Percentiles rank a stretch among this genome's conserved stretches.
These are phyloP conservation scores for Candida buenavistaensis DNA, from an alignment of 1,139 yeast genomes.

Conservation along the genomic window DNA sequence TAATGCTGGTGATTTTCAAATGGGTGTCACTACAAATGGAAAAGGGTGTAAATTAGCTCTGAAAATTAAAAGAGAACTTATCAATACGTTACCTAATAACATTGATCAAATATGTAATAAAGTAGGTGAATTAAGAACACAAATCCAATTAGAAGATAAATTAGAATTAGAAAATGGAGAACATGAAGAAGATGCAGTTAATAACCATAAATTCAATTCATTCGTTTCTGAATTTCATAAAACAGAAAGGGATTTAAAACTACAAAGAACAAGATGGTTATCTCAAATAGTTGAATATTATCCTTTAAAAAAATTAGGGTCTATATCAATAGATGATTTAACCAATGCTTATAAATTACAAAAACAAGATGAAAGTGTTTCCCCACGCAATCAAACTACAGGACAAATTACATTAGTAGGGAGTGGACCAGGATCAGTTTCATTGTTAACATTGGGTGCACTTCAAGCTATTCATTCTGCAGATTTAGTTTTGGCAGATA, in stretches of 20 bases:
- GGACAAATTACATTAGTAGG: constrained; percentile 84
- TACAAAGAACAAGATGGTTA: constrained; percentile 77
- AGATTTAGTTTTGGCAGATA: constrained; percentile 85
- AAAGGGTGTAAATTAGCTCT: constrained; percentile 88
- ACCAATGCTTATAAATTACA: constrained; percentile 34
- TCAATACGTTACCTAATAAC: constrained; percentile 63
- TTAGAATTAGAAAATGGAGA: constrained; percentile 47
- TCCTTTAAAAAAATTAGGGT: constrained; percentile 67
- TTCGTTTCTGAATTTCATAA: constrained; percentile 62
- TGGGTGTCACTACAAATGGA: constrained; percentile 85
- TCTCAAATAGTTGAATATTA: constrained; percentile 90
- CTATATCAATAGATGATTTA: constrained; percentile 58
- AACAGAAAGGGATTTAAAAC: constrained; percentile 51
- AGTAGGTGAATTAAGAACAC: constrained; percentile 64
- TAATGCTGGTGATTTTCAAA: constrained; percentile 70
- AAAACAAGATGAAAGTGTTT: constrained; percentile 1
- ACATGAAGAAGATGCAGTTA: constrained; percentile 71
- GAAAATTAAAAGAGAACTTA: constrained; percentile 74
- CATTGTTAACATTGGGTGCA: constrained; percentile 84
- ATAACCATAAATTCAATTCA: constrained; percentile 55
- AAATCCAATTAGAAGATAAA: constrained; percentile 56
- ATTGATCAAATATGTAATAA: constrained; percentile 68
- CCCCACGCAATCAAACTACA: constrained; percentile 4
- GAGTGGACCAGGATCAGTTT: constrained; percentile 90
- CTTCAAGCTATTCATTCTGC: constrained; percentile 77